Conservation (phyloP, 805 yeast genomes). For the Teunomyces stri region DNA sequence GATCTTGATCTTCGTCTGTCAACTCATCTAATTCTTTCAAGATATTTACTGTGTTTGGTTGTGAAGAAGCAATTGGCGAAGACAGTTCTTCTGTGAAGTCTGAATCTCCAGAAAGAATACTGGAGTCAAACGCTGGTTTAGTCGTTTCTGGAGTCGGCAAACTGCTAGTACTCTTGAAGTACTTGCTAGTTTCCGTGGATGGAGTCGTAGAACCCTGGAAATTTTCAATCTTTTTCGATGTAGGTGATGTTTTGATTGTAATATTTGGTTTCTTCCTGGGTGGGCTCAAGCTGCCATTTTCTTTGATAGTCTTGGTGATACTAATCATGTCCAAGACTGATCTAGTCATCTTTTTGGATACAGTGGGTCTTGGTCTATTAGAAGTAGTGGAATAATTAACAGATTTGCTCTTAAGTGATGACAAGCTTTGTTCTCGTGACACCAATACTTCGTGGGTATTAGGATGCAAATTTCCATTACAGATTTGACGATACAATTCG, state of each 20-base stretch:
- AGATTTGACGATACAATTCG: conserved; percentile 52
- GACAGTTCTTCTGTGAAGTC: conserved; percentile 32
- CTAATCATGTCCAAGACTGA: conserved; percentile 6
- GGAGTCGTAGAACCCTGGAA: conserved; percentile 7
- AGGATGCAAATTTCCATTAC: conserved; percentile 70
- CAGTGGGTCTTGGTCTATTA: background rate
- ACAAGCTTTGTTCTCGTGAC: conserved; percentile 45
- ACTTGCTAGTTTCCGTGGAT: conserved; percentile 8
- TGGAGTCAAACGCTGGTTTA: conserved; percentile 11
- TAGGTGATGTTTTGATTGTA: conserved; percentile 9
- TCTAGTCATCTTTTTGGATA: background rate
- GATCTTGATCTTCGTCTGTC: conserved; percentile 16
- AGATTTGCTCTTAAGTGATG: conserved; percentile 13
- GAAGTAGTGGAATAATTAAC: background rate
- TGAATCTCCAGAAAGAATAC: conserved; percentile 26
- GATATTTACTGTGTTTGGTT: conserved; percentile 7
- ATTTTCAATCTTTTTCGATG: conserved; percentile 10
- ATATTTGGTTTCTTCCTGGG: background rate
- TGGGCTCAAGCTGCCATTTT: background rate
- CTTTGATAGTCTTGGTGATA: background rate
- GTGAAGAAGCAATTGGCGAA: conserved; percentile 19
- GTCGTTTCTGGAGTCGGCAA: conserved; percentile 6
- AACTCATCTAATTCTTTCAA: conserved; percentile 14
- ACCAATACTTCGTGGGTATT: conserved; percentile 46
- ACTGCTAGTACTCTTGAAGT: conserved; percentile 8